Evolutionary conservation across 768 basidiomycete genomes (phyloP).

Genomic region (Lactifluus volemus): DNA sequence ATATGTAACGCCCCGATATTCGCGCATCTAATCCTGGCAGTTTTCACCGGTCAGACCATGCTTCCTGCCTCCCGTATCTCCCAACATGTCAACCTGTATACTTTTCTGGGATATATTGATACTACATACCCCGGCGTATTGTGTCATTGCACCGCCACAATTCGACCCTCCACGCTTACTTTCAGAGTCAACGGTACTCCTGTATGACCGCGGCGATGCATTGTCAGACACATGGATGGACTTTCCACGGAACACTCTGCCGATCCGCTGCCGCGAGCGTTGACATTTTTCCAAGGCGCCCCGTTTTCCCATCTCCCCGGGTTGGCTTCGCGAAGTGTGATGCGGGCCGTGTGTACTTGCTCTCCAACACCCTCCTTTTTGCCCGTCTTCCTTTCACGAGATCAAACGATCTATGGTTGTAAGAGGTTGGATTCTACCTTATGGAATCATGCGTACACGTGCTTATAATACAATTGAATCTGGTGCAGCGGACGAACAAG

Average conservation of each 20-base stretch:
- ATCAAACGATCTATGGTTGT: not conserved
- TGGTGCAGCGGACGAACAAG: not conserved
- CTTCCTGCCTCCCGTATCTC: slow-evolving; percentile 1
- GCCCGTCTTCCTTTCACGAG: not conserved
- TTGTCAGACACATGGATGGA: not conserved
- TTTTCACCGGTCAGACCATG: not conserved
- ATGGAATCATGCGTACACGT: not conserved
- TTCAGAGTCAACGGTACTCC: not conserved
- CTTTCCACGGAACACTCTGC: too few relatives aligned
- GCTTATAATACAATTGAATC: slow-evolving; percentile 11
- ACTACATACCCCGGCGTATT: not conserved
- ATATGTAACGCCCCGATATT: slow-evolving; percentile 6
- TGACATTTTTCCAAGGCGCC: not conserved
- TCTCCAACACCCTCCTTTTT: not conserved
- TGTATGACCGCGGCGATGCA: not conserved
- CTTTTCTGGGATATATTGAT: slow-evolving; percentile 3
- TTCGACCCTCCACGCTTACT: not conserved
- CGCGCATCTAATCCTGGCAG: not conserved
- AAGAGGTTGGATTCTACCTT: not conserved
- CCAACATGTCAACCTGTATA: not conserved
- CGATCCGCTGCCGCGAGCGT: not conserved
- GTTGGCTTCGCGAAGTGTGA: slow-evolving; percentile 10
- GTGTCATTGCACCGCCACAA: not conserved
- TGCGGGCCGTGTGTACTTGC: not conserved
- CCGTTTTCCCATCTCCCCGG: not conserved